Percentiles rank a stretch among this genome's conserved stretches.
Evolutionary conservation across 2,329 filamentous ascomycete genomes (phyloP).

Genomic region (Verticillium alfalfae): DNA sequence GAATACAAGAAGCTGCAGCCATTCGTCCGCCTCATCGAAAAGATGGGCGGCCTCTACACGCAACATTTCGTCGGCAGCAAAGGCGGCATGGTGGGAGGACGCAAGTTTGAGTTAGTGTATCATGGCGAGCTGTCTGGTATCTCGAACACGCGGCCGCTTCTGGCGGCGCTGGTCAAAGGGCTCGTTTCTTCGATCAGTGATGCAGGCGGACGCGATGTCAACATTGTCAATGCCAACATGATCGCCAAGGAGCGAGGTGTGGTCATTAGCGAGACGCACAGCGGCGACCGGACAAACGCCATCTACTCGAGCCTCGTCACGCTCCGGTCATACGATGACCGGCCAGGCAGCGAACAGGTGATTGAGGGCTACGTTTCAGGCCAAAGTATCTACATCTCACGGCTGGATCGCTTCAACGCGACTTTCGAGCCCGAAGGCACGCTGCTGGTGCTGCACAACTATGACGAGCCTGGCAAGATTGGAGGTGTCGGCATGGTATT

Average conservation of each 20-base stretch:
- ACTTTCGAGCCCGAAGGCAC: constrained; percentile 70
- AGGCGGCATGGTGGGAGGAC: constrained; percentile 48
- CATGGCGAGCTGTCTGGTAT: constrained; percentile 68
- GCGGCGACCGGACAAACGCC: constrained; percentile 53
- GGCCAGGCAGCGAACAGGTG: constrained; percentile 29
- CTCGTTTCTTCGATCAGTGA: constrained; percentile 65
- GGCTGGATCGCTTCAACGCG: constrained; percentile 67
- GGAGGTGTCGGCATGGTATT: constrained; percentile 69
- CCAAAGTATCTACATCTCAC: constrained; percentile 62
- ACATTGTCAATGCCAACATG: constrained; percentile 76
- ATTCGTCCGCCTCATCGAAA: constrained; percentile 70
- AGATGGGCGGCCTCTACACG: constrained; percentile 73
- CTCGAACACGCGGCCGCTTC: constrained; percentile 71
- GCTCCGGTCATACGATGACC: constrained; percentile 46
- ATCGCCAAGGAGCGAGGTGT: constrained; percentile 72
- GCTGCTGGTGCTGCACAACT: constrained; percentile 74
- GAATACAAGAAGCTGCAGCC: constrained; percentile 75
- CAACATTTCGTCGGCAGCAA: constrained; percentile 57
- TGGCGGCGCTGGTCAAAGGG: constrained; percentile 74
- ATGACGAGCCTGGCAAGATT: constrained; percentile 77
- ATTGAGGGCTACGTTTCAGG: constrained; percentile 64
- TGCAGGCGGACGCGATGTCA: constrained; percentile 62
- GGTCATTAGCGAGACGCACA: constrained; percentile 68
- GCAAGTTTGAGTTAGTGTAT: constrained; percentile 71
- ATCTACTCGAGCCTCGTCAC: constrained; percentile 69